Conservation (phyloP, 805 yeast genomes). For the Barnettozyma populi region DNA sequence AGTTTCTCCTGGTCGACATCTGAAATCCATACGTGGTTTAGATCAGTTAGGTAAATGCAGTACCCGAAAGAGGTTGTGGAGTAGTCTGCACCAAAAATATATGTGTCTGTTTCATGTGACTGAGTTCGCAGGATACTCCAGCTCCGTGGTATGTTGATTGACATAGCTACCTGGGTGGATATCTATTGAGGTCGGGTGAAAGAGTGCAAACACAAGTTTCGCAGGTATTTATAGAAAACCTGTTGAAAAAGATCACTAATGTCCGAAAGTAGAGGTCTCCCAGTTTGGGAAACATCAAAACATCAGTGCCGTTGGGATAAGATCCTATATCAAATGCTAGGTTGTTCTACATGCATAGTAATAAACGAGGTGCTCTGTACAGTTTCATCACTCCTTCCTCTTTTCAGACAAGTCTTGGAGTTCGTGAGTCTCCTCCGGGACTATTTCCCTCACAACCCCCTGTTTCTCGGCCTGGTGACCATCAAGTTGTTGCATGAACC, state of each 20-base stretch:
- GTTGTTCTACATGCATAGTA: not conserved
- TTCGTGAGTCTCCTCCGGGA: slow-evolving; percentile 28
- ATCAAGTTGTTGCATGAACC: slow-evolving; percentile 17
- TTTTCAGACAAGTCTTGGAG: slow-evolving; percentile 27
- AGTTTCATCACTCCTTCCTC: slow-evolving; percentile 8
- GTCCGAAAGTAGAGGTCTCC: not conserved
- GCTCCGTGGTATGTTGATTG: slow-evolving; percentile 18
- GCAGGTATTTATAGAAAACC: not conserved
- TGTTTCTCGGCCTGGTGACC: not conserved
- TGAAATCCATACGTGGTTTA: slow-evolving; percentile 20
- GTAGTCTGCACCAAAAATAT: slow-evolving; percentile 19
- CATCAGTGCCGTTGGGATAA: too few species aligned
- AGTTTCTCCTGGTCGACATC: slow-evolving; percentile 16
- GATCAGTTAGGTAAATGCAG: slow-evolving; percentile 20
- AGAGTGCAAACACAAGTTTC: not conserved
- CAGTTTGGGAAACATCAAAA: not conserved
- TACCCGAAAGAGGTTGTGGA: slow-evolving; percentile 10
- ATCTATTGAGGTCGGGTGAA: not conserved
- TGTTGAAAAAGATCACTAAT: not conserved
- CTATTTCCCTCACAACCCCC: not conserved
- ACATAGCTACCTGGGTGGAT: not conserved
- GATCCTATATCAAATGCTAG: too few species aligned
- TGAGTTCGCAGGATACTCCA: slow-evolving; percentile 18
- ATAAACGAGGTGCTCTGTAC: not conserved
- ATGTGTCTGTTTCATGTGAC: slow-evolving; percentile 7